Evolutionary conservation across 2,329 filamentous ascomycete species (phyloP).

Genomic region (Penicillium hordei): DNA sequence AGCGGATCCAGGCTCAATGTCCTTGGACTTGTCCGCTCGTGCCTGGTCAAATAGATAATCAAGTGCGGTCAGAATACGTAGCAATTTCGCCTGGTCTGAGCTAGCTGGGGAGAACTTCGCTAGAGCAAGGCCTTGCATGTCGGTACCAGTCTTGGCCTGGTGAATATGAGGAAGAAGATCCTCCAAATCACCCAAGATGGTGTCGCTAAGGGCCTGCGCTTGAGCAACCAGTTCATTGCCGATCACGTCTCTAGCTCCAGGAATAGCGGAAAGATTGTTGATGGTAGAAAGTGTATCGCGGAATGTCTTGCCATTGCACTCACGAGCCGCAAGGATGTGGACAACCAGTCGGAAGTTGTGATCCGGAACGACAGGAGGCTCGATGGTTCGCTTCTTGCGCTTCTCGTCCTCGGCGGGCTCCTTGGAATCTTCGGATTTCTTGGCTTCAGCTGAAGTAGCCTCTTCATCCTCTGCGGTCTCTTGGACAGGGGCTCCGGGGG

Average conservation of each 20-base stretch:
- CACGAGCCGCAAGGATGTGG: conserved; percentile 90
- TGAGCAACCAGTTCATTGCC: conserved; percentile 90
- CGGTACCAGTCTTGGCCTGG: conserved; percentile 82
- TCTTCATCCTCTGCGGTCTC: conserved; percentile 32
- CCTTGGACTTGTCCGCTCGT: conserved; percentile 54
- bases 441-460: conserved; percentile 29
- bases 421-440: conserved; percentile 41
- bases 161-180: conserved; percentile 83
- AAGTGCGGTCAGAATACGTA: conserved; percentile 87
- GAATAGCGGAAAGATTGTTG: conserved; percentile 93
- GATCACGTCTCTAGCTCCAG: conserved; percentile 83
- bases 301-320: conserved; percentile 97
- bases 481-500: conserved; percentile 29
- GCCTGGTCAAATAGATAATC: conserved; percentile 94
- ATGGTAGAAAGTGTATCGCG: conserved; percentile 97
- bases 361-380: conserved; percentile 81
- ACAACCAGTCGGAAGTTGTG: conserved; percentile 92
- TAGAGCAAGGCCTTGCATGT: conserved; percentile 90
- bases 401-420: conserved; percentile 47
- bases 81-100: conserved; percentile 93
- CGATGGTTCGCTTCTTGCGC: conserved; percentile 63
- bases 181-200: conserved; percentile 80
- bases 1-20: conserved; percentile 55
- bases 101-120: conserved; percentile 94
- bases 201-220: conserved; percentile 78